These are phyloP conservation scores for Leersia perrieri DNA, from an alignment of 176 grass and related monocot species.

Conservation along the genomic window DNA sequence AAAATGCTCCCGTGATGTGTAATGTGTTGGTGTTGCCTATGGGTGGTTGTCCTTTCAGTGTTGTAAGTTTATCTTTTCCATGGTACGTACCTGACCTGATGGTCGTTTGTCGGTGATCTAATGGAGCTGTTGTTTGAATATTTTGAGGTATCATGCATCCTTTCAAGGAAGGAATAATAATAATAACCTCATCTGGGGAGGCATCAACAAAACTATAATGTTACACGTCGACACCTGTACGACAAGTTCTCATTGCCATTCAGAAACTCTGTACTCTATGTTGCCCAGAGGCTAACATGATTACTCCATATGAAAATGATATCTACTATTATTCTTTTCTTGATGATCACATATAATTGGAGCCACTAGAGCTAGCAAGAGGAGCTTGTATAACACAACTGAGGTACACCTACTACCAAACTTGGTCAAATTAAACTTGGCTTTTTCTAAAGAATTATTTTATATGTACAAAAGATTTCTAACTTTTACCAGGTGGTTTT, in stretches of 20 bases:
- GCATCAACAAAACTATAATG: constrained; percentile 28
- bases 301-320: background rate
- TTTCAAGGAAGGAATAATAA: constrained; percentile 32
- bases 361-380: background rate
- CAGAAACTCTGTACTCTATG: background rate
- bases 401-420: background rate
- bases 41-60: constrained; percentile 32
- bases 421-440: background rate
- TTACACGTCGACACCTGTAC: constrained; percentile 35
- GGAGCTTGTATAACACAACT: no score
- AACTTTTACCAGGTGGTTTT: no score
- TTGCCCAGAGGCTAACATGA: background rate
- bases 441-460: background rate
- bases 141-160: background rate
- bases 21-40: background rate
- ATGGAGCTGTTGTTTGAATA: constrained; percentile 25
- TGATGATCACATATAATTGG: background rate
- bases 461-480: no score
- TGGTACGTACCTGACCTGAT: constrained; percentile 25
- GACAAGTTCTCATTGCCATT: constrained; percentile 5
- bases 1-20: background rate
- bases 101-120: constrained; percentile 44
- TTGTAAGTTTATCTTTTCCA: constrained; percentile 23
- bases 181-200: constrained; percentile 19
- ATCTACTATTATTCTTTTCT: background rate